Evolutionary conservation across 257 asterid genomes (phyloP).

Genomic region (Eucommia ulmoides): DNA sequence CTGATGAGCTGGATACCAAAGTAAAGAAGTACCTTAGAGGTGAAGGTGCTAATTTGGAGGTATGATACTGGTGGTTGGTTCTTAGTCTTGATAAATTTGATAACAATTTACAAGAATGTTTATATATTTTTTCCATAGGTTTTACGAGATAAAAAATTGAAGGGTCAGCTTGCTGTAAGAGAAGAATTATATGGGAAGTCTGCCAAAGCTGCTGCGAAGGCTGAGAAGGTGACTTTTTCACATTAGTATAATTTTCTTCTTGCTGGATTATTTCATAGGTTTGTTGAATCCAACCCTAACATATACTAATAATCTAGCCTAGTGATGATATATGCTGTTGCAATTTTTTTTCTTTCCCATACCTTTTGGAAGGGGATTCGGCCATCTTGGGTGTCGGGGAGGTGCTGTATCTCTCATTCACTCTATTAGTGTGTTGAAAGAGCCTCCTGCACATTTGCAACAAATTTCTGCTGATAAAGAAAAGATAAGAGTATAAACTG

Average conservation of each 20-base stretch:
- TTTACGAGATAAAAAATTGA: constrained; percentile 68
- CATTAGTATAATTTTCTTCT: background rate
- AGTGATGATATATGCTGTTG: too few relatives aligned
- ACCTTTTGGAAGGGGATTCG: too few relatives aligned
- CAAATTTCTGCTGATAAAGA: too few relatives aligned
- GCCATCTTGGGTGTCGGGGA: too few relatives aligned
- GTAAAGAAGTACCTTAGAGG: background rate
- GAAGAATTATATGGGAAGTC: constrained; percentile 65
- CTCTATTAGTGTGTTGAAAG: too few relatives aligned
- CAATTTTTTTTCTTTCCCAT: too few relatives aligned
- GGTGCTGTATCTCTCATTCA: too few relatives aligned
- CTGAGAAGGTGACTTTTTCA: constrained; percentile 55
- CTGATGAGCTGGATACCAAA: background rate
- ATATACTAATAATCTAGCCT: too few relatives aligned
- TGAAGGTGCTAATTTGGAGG: background rate
- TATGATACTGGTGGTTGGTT: background rate
- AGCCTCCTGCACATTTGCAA: too few relatives aligned
- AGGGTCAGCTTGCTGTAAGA: constrained; percentile 71
- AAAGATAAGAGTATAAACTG: too few relatives aligned
- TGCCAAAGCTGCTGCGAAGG: constrained; percentile 73
- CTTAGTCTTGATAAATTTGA: background rate
- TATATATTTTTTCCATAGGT: constrained; percentile 20
- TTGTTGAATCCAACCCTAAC: too few relatives aligned
- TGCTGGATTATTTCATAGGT: too few relatives aligned
- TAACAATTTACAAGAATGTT: constrained; percentile 3